Base-by-base conservation (phyloP, 1,284 basidiomycete species). In the Ganoderma sinense region DNA sequence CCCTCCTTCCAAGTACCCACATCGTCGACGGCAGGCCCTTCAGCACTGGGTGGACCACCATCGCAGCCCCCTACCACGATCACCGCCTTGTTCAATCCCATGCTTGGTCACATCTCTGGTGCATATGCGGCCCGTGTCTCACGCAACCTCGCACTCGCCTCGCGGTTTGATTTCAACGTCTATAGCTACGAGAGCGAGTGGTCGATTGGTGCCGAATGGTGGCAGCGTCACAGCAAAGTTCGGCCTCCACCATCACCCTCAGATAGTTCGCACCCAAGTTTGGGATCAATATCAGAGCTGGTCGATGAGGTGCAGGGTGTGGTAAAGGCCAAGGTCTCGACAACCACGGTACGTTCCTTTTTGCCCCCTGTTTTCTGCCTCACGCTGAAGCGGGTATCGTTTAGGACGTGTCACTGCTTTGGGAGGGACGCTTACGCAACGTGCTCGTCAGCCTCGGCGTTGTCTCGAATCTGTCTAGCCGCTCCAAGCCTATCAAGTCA, bases 181-280 rank as follows among this genome's bases (percentile, higher is more conserved):
- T 98, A 98, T 79, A 97, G 94, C 78, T 99, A 97, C 81, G 96
- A 98, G 76, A 96, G 94, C 78, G 97, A 98, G 79, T 94, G 97
- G 90, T 93, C 95, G 5, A 87, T 99, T 81, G 97, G 95, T n/a
- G 92, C 93, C 2, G 96, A 97, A 80, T 97, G 94, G 94, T 97
- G 95, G 94, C 87, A 96, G 76, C 88, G 94, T 18, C 87, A 88
- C 31, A 78, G 75, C 29, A 81, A 77, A 48, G 70, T 56, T 70
- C 76, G 74, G 45, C 67, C 71, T 23, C 26, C 23, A 20, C 55
- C 70, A 1, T 64, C 62, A 5, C 41, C 71, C 2, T 64, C 70
- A 2, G 72, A 69, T 2, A 64, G 36, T 26, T 43, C 70, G 23
- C 63, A 69, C 36, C 36, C 70, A 18, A 62, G 70, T 40, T 31